These are phyloP conservation scores for Aciculosporium take DNA, from an alignment of 2,329 filamentous ascomycete species.

Conservation along the genomic window DNA sequence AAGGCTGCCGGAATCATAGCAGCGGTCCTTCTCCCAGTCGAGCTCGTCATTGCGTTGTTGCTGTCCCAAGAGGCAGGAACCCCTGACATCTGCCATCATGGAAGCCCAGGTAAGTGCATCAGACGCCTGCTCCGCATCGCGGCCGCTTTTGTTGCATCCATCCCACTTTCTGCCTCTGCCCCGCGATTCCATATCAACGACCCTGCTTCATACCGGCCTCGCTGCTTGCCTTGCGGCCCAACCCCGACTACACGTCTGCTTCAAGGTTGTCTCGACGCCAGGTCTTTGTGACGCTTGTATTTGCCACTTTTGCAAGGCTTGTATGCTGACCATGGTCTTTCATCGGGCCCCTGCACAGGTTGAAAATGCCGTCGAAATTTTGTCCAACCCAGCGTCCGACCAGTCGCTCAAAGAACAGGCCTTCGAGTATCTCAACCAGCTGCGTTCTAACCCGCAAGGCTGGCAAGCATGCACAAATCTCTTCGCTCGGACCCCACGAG, in stretches of 20 bases:
- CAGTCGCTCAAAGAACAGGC: conserved; percentile 66
- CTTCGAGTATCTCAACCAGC: conserved; percentile 63
- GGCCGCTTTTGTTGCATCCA: background rate
- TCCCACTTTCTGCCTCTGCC: background rate
- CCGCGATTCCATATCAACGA: background rate
- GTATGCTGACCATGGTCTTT: conserved; percentile 1
- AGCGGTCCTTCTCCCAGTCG: conserved; percentile 17
- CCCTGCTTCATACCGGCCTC: background rate
- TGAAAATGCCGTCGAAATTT: conserved; percentile 90
- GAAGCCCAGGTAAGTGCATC: conserved; percentile 31
- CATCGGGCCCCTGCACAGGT: conserved; percentile 41
- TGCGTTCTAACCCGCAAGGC: conserved; percentile 68
- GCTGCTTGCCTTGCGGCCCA: background rate
- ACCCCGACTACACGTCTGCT: background rate
- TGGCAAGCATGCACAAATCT: conserved; percentile 83
- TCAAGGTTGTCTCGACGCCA: background rate
- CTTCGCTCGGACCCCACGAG: conserved; percentile 63
- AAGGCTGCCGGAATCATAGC: conserved; percentile 31
- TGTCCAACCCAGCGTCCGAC: conserved; percentile 68
- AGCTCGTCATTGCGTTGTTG: conserved; percentile 3
- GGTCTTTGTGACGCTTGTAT: background rate
- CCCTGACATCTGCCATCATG: conserved; percentile 19
- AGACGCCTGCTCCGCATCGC: background rate
- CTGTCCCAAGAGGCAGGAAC: conserved; percentile 6
- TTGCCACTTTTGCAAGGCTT: background rate